phyloP scores from a whole-genome alignment of 805 yeast genomes.

The Lipomyces lipofer region DNA sequence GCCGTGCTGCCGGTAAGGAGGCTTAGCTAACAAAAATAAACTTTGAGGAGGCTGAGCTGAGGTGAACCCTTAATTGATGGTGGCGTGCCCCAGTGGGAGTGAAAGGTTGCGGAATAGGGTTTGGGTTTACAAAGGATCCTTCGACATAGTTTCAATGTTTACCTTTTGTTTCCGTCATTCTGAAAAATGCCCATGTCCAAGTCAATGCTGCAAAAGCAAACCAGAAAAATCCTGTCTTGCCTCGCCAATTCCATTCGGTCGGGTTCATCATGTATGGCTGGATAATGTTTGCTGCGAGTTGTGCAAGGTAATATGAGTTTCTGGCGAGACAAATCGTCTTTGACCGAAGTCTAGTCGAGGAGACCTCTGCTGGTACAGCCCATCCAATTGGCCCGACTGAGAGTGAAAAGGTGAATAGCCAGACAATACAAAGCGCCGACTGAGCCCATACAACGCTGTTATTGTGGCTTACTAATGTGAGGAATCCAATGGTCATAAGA shows the following conservation, averaged over 20 bases:
- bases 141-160: too few species aligned
- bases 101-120: too few species aligned
- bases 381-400: conserved; percentile 50
- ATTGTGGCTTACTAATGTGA: conserved; percentile 21
- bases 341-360: conserved; percentile 46
- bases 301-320: conserved; percentile 34
- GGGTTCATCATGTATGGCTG: conserved; percentile 55
- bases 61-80: too few species aligned
- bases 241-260: conserved; percentile 38
- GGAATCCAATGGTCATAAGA: conserved; percentile 27
- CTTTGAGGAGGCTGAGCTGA: too few species aligned
- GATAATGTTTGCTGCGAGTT: conserved; percentile 32
- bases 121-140: too few species aligned
- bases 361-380: conserved; percentile 46
- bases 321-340: conserved; percentile 48
- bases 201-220: conserved; percentile 42
- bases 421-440: conserved; percentile 52
- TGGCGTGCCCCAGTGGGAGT: too few species aligned
- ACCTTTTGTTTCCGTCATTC: conserved; percentile 60
- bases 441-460: conserved; percentile 22
- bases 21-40: too few species aligned
- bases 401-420: conserved; percentile 48
- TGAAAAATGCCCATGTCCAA: conserved; percentile 50
- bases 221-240: conserved; percentile 28
- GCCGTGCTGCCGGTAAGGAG: too few species aligned